phyloP scores from a whole-genome alignment of 2,329 filamentous ascomycete genomes.

The Truncatella angustata region DNA sequence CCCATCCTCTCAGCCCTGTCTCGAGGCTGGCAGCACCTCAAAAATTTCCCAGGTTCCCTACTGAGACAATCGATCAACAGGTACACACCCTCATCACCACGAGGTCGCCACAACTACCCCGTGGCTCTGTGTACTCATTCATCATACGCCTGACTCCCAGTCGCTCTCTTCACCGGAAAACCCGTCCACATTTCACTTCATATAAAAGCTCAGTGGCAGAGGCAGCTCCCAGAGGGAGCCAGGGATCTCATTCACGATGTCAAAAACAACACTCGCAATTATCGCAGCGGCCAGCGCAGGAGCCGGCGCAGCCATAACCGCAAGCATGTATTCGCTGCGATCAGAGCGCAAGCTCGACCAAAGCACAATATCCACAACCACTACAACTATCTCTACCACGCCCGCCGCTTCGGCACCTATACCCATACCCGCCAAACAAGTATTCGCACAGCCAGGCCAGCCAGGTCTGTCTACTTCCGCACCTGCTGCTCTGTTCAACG shows the following conservation, averaged over 20 bases:
- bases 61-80: conserved; percentile 6
- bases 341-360: conserved; percentile 39
- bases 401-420: conserved; percentile 32
- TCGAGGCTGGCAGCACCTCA: neutral
- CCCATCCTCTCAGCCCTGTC: conserved; percentile 1
- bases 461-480: conserved; percentile 25
- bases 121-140: conserved; percentile 9
- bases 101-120: conserved; percentile 6
- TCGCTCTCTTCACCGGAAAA: neutral
- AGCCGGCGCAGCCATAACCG: conserved; percentile 72
- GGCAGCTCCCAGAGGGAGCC: conserved; percentile 12
- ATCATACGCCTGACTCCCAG: conserved; percentile 6
- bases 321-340: conserved; percentile 63
- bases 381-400: conserved; percentile 30
- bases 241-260: conserved; percentile 54
- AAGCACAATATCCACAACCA: conserved; percentile 36
- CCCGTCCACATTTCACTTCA: neutral
- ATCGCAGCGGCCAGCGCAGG: conserved; percentile 75
- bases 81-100: conserved; percentile 9
- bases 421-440: conserved; percentile 58
- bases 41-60: conserved; percentile 1
- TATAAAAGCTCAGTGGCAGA: conserved; percentile 11
- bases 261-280: conserved; percentile 72
- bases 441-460: conserved; percentile 35
- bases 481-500: conserved; percentile 30